Evolutionary conservation across 2,329 filamentous ascomycete genomes (phyloP).

Genomic region (Trichophyton verrucosum): DNA sequence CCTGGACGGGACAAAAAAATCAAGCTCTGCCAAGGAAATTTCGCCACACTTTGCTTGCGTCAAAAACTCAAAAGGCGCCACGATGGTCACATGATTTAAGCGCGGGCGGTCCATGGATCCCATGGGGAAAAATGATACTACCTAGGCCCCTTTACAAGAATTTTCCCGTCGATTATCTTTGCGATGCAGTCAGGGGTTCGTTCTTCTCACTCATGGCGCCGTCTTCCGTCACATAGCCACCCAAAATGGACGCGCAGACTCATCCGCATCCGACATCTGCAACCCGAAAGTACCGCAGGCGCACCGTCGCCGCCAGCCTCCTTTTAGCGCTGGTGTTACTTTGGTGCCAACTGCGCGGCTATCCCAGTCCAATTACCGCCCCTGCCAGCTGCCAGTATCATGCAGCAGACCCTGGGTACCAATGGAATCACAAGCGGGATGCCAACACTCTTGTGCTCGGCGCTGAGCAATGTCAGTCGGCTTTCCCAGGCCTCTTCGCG

Average conservation of each 20-base stretch:
- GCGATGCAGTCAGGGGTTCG: not conserved
- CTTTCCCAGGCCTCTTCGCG: conserved; percentile 30
- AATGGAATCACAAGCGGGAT: conserved; percentile 17
- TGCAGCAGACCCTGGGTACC: not conserved
- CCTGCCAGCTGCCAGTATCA: not conserved
- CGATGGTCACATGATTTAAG: not conserved
- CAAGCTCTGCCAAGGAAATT: too few relatives aligned
- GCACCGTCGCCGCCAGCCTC: not conserved
- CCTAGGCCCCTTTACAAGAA: not conserved
- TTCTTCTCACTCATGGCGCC: not conserved
- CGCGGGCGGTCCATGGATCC: not conserved
- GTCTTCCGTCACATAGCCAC: not conserved
- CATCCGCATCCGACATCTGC: not conserved
- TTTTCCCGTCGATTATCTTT: not conserved
- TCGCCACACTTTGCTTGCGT: too few relatives aligned
- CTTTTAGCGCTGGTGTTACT: not conserved
- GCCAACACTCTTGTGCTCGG: conserved; percentile 27
- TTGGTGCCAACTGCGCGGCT: not conserved
- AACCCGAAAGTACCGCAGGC: not conserved
- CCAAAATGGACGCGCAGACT: not conserved
- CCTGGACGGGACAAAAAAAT: too few relatives aligned
- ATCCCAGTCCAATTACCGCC: not conserved
- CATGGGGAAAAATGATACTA: not conserved
- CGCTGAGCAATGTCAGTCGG: conserved; percentile 25
- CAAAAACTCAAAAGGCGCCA: not conserved